Evolutionary conservation across 257 asterid species (phyloP), one percentile per base, ranked within the genome.

Genomic region (Cynanchum wilfordii): DNA sequence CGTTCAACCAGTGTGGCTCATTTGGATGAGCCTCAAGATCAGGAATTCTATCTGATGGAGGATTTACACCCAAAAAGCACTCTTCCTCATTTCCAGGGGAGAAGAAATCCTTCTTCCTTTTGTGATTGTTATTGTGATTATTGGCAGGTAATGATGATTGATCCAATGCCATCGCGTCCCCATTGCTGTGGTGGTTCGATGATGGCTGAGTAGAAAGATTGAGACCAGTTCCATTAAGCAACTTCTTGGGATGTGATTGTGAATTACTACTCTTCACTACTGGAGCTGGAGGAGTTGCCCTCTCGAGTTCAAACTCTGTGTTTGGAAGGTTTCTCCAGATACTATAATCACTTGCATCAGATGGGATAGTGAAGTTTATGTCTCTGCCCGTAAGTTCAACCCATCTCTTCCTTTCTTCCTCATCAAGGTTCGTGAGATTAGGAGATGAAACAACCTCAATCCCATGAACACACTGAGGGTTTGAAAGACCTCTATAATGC

Each of bases 381-480:
- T 88, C 97, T 81, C 96, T 80, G 60, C 98, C 96, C 0, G 97
- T 93, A 25, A 93, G 87, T 54, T 86, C 96, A 68, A 73, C 82
- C 98, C 98, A 93, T 81, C 98, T 86, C 78, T 84, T 91, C 1
- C 88, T 80, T 44, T 91, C 96, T 8, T 88, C 96, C 44, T 91
- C 97, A 70, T 84, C 89, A 55, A 91, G 86, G 68, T 25, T 76
- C 83, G 30, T 7, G 5, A 93, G 87, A 77, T 79, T 86, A 2
- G 98, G 98, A 19, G 96, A 79, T 0, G 89, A 72, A 49, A 89
- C 94, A 7, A 91, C 80, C 80, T 93, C 97, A 3, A 93, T 90
- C 15, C 98, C 98, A 25, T 93, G 96, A 76, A 89, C 91, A 77
- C 98, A 93, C 79, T 93, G 98, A 11, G 98, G 98, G 76, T 93